A percentile compares a stretch with the other conserved stretches of the same genome.
These are phyloP conservation scores for Xylariaceae sp. DNA, from an alignment of 2,329 filamentous ascomycete species.

Conservation along the genomic window DNA sequence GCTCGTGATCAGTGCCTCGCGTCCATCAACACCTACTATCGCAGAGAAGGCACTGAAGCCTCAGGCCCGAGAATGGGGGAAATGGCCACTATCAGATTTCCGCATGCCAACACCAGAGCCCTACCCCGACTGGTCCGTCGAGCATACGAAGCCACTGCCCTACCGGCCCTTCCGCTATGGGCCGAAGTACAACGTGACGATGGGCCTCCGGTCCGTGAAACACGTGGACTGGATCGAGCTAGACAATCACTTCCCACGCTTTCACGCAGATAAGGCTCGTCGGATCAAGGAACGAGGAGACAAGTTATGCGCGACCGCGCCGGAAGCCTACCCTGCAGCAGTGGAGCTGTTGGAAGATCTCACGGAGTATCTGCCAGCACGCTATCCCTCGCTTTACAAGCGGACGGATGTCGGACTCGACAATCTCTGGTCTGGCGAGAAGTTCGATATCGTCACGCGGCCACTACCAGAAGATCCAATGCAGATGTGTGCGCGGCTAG, in stretches of 20 bases:
- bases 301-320: slow-evolving; percentile 65
- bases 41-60: slow-evolving; percentile 21
- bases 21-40: slow-evolving; percentile 19
- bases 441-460: slow-evolving; percentile 61
- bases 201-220: slow-evolving; percentile 68
- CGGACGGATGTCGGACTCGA: slow-evolving; percentile 61
- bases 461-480: slow-evolving; percentile 75
- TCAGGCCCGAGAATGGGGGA: slow-evolving; percentile 20
- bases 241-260: slow-evolving; percentile 72
- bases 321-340: slow-evolving; percentile 66
- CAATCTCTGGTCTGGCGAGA: slow-evolving; percentile 68
- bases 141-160: slow-evolving; percentile 65
- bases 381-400: slow-evolving; percentile 69
- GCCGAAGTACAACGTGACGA: slow-evolving; percentile 70
- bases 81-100: slow-evolving; percentile 25
- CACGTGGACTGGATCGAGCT: slow-evolving; percentile 80
- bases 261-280: slow-evolving; percentile 64
- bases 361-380: slow-evolving; percentile 63
- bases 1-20: slow-evolving; percentile 3
- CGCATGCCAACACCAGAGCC: slow-evolving; percentile 34
- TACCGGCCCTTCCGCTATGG: slow-evolving; percentile 78
- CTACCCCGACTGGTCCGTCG: slow-evolving; percentile 65
- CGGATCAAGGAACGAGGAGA: slow-evolving; percentile 63
- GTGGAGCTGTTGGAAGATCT: slow-evolving; percentile 75
- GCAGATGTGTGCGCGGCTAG: slow-evolving; percentile 64